Evolutionary conservation across 495 filamentous ascomycete species (phyloP).

Genomic region (Aspergillus coremiiformis): DNA sequence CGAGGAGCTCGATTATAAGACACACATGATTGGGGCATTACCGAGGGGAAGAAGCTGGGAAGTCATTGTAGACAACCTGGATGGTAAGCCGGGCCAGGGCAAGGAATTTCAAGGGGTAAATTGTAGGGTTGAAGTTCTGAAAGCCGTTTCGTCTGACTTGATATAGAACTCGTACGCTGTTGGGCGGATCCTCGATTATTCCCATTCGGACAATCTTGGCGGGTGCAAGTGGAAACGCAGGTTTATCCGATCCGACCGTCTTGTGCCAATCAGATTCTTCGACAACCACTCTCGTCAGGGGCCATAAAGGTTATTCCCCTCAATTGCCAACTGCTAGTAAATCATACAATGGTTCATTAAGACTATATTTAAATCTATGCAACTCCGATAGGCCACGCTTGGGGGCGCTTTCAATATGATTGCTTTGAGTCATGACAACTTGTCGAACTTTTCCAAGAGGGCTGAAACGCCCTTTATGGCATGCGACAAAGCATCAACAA

Average conservation of each 20-base stretch:
- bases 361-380: too few relatives aligned
- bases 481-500: neutral
- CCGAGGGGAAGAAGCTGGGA: slow-evolving; percentile 76
- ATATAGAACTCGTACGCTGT: slow-evolving; percentile 21
- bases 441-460: slow-evolving; percentile 16
- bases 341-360: neutral
- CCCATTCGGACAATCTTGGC: slow-evolving; percentile 17
- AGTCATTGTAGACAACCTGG: slow-evolving; percentile 45
- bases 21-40: slow-evolving; percentile 21
- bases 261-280: slow-evolving; percentile 11
- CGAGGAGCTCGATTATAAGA: slow-evolving; percentile 4
- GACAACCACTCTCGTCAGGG: neutral
- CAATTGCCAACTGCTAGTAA: too few relatives aligned
- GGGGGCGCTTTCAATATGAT: slow-evolving; percentile 14
- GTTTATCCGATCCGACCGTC: slow-evolving; percentile 15
- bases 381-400: neutral
- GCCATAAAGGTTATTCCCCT: neutral
- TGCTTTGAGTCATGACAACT: slow-evolving; percentile 18
- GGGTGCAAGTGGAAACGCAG: neutral
- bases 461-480: slow-evolving; percentile 14
- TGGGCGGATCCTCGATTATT: slow-evolving; percentile 13
- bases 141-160: neutral
- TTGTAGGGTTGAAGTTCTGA: neutral
- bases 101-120: neutral
- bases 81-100: neutral